A percentile compares a stretch with the other conserved stretches of the same genome.
Evolutionary conservation across 2,329 filamentous ascomycete genomes (phyloP).

Genomic region (Sarocladium strictum): DNA sequence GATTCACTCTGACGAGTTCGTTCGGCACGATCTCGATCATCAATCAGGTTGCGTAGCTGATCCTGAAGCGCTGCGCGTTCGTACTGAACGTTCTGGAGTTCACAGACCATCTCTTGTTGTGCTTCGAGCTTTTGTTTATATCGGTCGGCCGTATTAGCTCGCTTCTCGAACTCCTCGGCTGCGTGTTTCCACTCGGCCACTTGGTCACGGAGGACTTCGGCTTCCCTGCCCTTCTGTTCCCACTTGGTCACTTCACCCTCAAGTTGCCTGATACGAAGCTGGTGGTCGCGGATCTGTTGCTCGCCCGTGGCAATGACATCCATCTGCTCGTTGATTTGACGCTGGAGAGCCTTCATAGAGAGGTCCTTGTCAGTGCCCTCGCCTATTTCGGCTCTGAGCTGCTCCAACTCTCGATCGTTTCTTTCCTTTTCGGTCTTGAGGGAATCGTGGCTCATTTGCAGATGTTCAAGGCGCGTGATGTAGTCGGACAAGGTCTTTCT

Average conservation of each 20-base stretch:
- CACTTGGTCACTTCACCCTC: slow-evolving; percentile 48
- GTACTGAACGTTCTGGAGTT: slow-evolving; percentile 49
- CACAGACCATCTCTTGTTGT: slow-evolving; percentile 47
- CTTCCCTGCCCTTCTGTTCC: slow-evolving; percentile 38
- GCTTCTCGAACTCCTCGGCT: slow-evolving; percentile 53
- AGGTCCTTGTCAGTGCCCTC: slow-evolving; percentile 47
- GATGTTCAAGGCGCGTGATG: slow-evolving; percentile 51
- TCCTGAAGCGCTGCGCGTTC: slow-evolving; percentile 49
- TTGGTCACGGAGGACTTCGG: slow-evolving; percentile 51
- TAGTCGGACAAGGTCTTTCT: slow-evolving; percentile 54
- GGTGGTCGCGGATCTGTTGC: slow-evolving; percentile 41
- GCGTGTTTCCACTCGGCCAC: slow-evolving; percentile 53
- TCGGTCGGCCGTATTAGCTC: slow-evolving; percentile 57
- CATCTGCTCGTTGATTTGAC: slow-evolving; percentile 59
- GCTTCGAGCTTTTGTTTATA: slow-evolving; percentile 58
- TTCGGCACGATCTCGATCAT: slow-evolving; percentile 26
- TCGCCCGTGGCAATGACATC: slow-evolving; percentile 61
- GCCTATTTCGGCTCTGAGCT: slow-evolving; percentile 42
- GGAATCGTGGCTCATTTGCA: slow-evolving; percentile 59
- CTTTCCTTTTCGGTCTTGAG: slow-evolving; percentile 57
- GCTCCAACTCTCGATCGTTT: slow-evolving; percentile 47
- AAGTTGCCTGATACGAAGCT: slow-evolving; percentile 42
- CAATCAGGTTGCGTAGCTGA: slow-evolving; percentile 32
- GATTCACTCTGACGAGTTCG: slow-evolving; percentile 31
- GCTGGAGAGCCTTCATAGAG: slow-evolving; percentile 47